These are phyloP conservation scores for Blastocystis sp. DNA, from an alignment of 352 stramenopile species.

Conservation along the genomic window DNA sequence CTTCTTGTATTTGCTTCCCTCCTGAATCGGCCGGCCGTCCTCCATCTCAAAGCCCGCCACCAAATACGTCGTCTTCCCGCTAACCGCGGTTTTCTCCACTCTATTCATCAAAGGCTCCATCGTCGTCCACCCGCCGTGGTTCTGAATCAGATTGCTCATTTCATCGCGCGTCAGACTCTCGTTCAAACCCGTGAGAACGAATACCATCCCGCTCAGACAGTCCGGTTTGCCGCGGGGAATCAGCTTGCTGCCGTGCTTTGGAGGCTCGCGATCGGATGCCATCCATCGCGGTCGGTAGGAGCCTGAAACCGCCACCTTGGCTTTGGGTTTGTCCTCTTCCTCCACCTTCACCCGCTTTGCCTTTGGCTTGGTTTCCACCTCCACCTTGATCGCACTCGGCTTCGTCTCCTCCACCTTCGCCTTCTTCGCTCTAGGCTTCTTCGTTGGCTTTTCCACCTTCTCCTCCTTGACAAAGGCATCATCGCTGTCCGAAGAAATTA, in stretches of 20 bases:
- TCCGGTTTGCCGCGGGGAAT: conserved; percentile 60
- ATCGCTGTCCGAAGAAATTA: neutral
- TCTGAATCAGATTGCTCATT: conserved; percentile 57
- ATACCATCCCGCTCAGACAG: conserved; percentile 39
- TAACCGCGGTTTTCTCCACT: conserved; percentile 50
- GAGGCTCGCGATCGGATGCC: conserved; percentile 9
- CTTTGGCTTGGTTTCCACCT: conserved; percentile 23
- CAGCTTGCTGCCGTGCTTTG: conserved; percentile 57
- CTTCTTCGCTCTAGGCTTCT: neutral
- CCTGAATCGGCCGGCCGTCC: conserved; percentile 60
- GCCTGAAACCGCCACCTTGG: conserved; percentile 8
- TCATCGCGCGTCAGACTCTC: conserved; percentile 67
- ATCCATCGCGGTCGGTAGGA: conserved; percentile 45
- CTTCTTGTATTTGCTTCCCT: conserved; percentile 68
- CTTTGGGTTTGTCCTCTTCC: neutral
- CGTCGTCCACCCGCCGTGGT: conserved; percentile 32
- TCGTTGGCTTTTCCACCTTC: neutral
- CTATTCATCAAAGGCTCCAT: neutral
- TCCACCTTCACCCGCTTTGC: neutral
- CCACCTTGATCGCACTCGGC: neutral
- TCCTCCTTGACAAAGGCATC: conserved; percentile 6
- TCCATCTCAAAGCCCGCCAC: conserved; percentile 69
- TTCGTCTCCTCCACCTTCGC: neutral
- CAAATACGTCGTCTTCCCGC: conserved; percentile 65
- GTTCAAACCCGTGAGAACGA: conserved; percentile 65